Evolutionary conservation across 2,329 filamentous ascomycete species (phyloP).

Genomic region (Beauveria sp.): DNA sequence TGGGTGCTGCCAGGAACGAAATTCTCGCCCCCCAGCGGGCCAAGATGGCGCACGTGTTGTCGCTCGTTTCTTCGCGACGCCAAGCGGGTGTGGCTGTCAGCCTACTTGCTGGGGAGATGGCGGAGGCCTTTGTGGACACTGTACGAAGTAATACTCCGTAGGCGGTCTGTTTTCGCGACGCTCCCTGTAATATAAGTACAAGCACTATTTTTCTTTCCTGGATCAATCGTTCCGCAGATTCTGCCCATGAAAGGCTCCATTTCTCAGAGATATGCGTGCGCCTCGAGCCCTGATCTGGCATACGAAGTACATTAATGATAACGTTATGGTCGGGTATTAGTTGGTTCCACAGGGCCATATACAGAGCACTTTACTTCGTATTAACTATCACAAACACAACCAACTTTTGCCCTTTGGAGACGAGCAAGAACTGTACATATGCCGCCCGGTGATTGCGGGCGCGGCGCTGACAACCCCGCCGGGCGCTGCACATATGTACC

Average conservation of each 20-base stretch:
- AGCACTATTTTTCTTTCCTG: too few relatives aligned
- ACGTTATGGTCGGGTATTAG: too few relatives aligned
- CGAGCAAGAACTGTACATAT: neutral
- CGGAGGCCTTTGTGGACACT: neutral
- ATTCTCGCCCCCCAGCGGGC: neutral
- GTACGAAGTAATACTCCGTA: neutral
- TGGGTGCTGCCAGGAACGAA: neutral
- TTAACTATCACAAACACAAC: too few relatives aligned
- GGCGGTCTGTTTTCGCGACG: neutral
- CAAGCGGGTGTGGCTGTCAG: constrained; percentile 5
- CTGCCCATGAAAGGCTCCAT: neutral
- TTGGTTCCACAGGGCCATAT: too few relatives aligned
- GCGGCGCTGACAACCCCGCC: neutral
- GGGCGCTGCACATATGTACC: neutral
- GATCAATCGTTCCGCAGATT: neutral
- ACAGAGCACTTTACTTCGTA: too few relatives aligned
- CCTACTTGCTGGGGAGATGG: constrained; percentile 1
- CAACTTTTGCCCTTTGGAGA: too few relatives aligned
- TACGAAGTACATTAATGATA: too few relatives aligned
- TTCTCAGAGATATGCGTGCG: neutral
- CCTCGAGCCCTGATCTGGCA: neutral
- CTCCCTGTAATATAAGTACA: neutral
- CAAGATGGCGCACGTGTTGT: neutral
- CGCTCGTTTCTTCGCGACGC: neutral
- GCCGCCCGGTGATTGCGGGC: neutral